Percentiles rank a stretch among this genome's conserved stretches.
Evolutionary conservation across 768 basidiomycete species (phyloP).

Genomic region (Lactifluus echinatus): DNA sequence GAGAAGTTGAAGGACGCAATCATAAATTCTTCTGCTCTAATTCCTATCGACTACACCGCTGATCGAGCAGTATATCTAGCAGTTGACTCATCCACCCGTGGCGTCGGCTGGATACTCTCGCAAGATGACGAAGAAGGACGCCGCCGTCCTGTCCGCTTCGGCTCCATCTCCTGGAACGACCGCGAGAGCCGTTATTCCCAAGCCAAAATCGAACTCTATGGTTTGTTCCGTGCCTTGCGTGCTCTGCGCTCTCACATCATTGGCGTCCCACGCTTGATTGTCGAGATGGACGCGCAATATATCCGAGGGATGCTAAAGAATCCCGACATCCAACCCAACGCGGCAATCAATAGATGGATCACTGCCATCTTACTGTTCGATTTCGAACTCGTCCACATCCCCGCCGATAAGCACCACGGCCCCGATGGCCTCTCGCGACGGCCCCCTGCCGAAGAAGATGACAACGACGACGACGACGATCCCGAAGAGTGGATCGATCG

Average conservation of each 20-base stretch:
- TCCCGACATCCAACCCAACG: conserved; percentile 31
- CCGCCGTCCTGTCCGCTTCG: conserved; percentile 28
- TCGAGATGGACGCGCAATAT: too few species aligned
- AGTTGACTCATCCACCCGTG: conserved; percentile 25
- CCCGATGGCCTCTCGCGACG: conserved; percentile 28
- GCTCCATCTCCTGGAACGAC: too few species aligned
- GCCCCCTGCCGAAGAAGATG: background rate
- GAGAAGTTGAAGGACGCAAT: background rate
- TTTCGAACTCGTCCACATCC: conserved; percentile 32
- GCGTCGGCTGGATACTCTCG: conserved; percentile 23
- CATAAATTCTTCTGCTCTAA: conserved; percentile 15
- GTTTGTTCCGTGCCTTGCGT: too few species aligned
- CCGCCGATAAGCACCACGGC: conserved; percentile 20
- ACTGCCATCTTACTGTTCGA: too few species aligned
- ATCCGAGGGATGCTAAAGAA: conserved; percentile 35
- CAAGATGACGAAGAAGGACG: conserved; percentile 22
- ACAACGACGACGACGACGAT: too few species aligned
- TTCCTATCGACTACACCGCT: too few species aligned
- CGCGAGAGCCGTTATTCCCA: too few species aligned
- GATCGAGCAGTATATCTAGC: too few species aligned
- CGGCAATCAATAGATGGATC: conserved; percentile 32
- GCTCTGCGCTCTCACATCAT: too few species aligned
- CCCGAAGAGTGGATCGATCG: conserved; percentile 5
- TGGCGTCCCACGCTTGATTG: too few species aligned
- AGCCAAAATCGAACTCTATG: too few species aligned